Conservation (phyloP, 2,329 filamentous ascomycete genomes). For the Penicillium oxalicum region DNA sequence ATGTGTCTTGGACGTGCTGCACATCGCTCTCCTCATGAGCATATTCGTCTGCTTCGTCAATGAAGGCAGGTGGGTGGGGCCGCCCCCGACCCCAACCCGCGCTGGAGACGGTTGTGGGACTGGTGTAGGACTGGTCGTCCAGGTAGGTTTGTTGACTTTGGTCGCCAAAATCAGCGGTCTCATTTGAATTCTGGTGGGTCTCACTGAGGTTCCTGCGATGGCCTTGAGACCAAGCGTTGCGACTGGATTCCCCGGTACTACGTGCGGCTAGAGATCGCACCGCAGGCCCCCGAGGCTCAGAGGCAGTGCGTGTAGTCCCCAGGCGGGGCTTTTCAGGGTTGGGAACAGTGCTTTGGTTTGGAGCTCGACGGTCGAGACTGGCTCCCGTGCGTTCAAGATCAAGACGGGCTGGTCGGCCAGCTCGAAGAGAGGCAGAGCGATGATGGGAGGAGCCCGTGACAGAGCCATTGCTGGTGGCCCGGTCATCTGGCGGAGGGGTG, state of each 20-base stretch:
- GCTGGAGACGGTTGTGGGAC: conserved; percentile 42
- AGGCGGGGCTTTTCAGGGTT: conserved; percentile 37
- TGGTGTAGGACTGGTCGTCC: conserved; percentile 55
- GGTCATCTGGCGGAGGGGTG: conserved; percentile 92
- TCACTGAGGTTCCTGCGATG: conserved; percentile 30
- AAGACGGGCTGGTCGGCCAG: conserved; percentile 43
- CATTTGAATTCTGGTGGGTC: conserved; percentile 16
- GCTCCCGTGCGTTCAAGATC: conserved; percentile 33
- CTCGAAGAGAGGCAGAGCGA: conserved; percentile 46
- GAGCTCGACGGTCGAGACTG: conserved; percentile 30
- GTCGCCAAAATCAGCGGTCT: conserved; percentile 3
- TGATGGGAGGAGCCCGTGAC: conserved; percentile 12
- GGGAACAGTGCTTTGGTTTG: conserved; percentile 5
- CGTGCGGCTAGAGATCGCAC: conserved; percentile 28
- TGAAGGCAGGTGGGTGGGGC: conserved; percentile 54
- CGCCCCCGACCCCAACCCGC: conserved; percentile 32
- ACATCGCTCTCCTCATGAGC: conserved; percentile 65
- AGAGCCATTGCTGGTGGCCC: conserved; percentile 48
- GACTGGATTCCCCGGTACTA: conserved; percentile 24
- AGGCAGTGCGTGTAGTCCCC: conserved; percentile 47
- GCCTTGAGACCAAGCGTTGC: conserved; percentile 26
- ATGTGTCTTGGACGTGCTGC: conserved; percentile 64
- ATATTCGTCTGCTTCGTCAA: conserved; percentile 74
- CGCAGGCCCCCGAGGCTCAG: conserved; percentile 45
- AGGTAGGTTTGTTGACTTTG: conserved; percentile 2